These are phyloP conservation scores for Selaginella tamariscina DNA, from an alignment of 75 land plant genomes.

Conservation along the genomic window DNA sequence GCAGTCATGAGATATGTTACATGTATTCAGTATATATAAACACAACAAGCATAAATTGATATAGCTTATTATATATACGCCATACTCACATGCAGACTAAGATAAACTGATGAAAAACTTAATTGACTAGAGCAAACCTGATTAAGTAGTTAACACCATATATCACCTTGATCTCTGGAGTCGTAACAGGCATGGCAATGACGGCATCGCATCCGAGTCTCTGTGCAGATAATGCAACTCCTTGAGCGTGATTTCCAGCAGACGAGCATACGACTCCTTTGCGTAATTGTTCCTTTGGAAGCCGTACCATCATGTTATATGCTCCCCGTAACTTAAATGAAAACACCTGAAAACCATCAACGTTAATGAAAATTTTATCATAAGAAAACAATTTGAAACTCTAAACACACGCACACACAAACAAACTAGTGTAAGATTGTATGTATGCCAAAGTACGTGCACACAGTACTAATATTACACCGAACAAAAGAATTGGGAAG, in stretches of 20 bases:
- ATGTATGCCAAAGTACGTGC: too few relatives aligned
- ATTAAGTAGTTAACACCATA: neutral
- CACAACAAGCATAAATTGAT: too few relatives aligned
- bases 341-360: conserved; percentile 41
- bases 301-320: conserved; percentile 73
- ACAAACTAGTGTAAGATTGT: too few relatives aligned
- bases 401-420: too few relatives aligned
- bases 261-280: conserved; percentile 78
- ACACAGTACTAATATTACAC: too few relatives aligned
- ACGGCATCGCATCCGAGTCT: conserved; percentile 54
- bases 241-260: conserved; percentile 94
- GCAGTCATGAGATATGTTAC: too few relatives aligned
- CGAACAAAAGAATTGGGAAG: too few relatives aligned
- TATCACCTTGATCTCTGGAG: conserved; percentile 75
- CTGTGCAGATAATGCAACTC: conserved; percentile 71
- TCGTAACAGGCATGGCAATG: conserved; percentile 77
- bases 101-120: too few relatives aligned
- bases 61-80: too few relatives aligned
- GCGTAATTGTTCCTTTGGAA: conserved; percentile 46
- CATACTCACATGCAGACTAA: too few relatives aligned
- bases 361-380: conserved; percentile 4
- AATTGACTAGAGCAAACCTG: neutral
- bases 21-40: too few relatives aligned
- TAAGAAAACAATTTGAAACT: too few relatives aligned
- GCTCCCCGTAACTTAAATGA: conserved; percentile 89